Conservation (phyloP, 768 basidiomycete species). For the Mrakia hoshinonis region DNA sequence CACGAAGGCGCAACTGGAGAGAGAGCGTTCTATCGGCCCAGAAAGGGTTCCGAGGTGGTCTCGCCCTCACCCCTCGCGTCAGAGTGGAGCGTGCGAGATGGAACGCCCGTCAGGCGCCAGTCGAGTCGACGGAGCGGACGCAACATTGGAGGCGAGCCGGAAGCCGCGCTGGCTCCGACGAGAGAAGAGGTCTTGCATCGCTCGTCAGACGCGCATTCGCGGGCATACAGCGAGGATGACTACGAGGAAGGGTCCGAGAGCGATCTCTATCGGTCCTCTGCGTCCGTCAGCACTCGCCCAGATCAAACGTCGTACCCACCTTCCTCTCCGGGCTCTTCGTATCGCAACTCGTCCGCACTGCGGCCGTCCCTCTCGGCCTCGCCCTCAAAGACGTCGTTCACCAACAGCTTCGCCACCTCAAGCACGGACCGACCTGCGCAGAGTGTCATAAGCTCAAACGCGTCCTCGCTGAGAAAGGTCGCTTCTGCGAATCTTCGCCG, state of each 20-base stretch:
- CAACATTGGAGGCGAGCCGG: not conserved
- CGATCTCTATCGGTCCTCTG: not conserved
- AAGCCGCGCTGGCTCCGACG: not conserved
- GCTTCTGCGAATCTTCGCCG: conserved; percentile 26
- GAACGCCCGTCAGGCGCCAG: not conserved
- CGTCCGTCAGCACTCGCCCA: not conserved
- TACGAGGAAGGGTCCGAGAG: not conserved
- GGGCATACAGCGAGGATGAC: conserved; percentile 5
- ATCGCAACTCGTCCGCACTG: not conserved
- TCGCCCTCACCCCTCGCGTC: conserved; percentile 13
- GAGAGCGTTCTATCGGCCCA: not conserved
- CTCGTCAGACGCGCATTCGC: not conserved
- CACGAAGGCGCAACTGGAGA: not conserved
- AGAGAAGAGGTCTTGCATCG: not conserved
- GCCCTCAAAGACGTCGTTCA: not conserved
- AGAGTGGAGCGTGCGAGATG: not conserved
- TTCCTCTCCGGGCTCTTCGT: not conserved
- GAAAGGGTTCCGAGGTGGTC: conserved; percentile 3
- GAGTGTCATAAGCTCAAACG: conserved; percentile 9
- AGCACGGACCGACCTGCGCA: conserved; percentile 7
- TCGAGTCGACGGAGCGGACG: not conserved
- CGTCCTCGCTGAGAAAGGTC: conserved; percentile 23
- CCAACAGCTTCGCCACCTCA: not conserved
- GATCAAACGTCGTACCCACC: not conserved
- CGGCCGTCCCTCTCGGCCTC: not conserved